Conservation (phyloP, 2,329 filamentous ascomycete genomes). For the Fusarium sterilihyphosum region DNA sequence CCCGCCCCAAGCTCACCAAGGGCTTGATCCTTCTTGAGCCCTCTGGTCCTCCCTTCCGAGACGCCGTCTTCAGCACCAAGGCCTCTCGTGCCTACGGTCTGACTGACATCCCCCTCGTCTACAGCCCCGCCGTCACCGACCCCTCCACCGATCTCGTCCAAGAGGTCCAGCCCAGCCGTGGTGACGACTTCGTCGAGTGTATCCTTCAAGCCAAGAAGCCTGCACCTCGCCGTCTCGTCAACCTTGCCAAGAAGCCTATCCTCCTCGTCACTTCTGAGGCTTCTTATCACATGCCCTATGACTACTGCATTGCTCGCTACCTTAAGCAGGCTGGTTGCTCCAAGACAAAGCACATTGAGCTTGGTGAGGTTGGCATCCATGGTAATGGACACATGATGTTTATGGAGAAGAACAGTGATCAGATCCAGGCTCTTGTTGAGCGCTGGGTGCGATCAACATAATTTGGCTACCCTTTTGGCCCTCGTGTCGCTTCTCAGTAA, state of each 20-base stretch:
- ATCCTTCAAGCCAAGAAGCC: conserved; percentile 25
- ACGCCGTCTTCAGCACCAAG: conserved; percentile 49
- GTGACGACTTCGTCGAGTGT: conserved; percentile 17
- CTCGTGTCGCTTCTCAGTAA: not conserved
- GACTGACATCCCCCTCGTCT: conserved; percentile 58
- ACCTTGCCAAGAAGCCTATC: conserved; percentile 48
- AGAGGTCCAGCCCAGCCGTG: conserved; percentile 3
- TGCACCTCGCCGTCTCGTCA: conserved; percentile 37
- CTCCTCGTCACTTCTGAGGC: conserved; percentile 32
- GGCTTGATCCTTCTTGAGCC: conserved; percentile 58
- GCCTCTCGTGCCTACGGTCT: conserved; percentile 55
- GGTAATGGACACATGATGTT: conserved; percentile 40
- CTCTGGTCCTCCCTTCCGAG: conserved; percentile 57
- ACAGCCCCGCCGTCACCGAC: conserved; percentile 50
- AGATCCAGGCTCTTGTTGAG: not conserved
- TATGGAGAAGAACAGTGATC: conserved; percentile 37
- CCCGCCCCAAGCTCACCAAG: conserved; percentile 52
- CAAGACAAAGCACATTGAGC: conserved; percentile 33
- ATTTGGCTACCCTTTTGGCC: not conserved
- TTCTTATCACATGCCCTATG: conserved; percentile 36
- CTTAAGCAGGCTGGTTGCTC: conserved; percentile 33
- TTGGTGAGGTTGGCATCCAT: conserved; percentile 28
- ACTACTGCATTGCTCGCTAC: conserved; percentile 31
- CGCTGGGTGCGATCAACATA: not conserved
- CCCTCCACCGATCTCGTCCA: conserved; percentile 29